Evolutionary conservation across 176 grass and related monocot genomes (phyloP), one percentile per base, ranked within the genome.

Genomic region (Oryza meyeriana): DNA sequence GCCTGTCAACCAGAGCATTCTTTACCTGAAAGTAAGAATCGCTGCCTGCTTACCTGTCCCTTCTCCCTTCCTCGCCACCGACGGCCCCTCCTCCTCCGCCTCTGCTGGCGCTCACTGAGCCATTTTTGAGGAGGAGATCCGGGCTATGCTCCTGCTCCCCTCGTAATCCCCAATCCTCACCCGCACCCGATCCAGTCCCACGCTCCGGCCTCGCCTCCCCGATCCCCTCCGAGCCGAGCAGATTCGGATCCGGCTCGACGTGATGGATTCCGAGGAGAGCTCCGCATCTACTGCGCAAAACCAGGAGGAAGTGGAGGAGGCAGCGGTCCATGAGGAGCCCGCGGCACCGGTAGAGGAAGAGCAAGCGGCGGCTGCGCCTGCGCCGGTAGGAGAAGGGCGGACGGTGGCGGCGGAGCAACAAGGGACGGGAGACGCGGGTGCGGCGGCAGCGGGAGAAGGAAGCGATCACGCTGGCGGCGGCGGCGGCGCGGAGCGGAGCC

Each of bases 221-320:
- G 35, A 80, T 76, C n/a, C 63, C 69, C 71, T 72, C 47, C 40
- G n/a, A 30, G 29, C 71, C 57, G 78, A 52, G 66, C 78, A 82
- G 73, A 78, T 81, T 85, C 38, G 74, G 83, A 89, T 89, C 78
- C 73, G 72, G 33, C 67, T 82, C n/a, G 6, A 39, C 71, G 57
- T 48, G 31, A 94, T 89, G 92, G 72, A 83, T 91, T 78, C 92
- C 39, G 86, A 87, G 74, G 89, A 79, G 61, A 59, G 39, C 64
- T 36, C 74, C 55, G 24, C 71, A 13, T 24, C 77, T 42, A 57
- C 72, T 69, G 68, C 64, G 39, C 69, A 77, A 32, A 69, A 20
- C 36, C 66, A 74, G 2, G 78, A 81, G 36, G 66, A 70, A 28
- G 78, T 39, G 12, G 6, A 0, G 0, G 45, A 41, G n/a, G 5